Evolutionary conservation across 75 land plant genomes (phyloP).

Genomic region (Cupressus sempervirens): DNA sequence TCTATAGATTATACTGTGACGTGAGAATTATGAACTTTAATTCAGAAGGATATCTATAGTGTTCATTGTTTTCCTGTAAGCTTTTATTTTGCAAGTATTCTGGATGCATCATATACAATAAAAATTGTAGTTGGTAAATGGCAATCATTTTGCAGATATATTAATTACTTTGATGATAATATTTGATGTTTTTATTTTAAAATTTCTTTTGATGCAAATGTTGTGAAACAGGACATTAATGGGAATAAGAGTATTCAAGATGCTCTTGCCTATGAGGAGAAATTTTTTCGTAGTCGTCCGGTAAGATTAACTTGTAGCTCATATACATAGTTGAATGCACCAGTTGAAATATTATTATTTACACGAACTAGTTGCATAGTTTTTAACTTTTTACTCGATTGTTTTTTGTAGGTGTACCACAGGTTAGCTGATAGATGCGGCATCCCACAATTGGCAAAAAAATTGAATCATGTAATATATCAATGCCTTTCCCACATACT

Average conservation of each 20-base stretch:
- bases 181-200: neutral
- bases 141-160: neutral
- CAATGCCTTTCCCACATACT: neutral
- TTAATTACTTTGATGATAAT: neutral
- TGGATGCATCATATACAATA: neutral
- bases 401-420: conserved; percentile 70
- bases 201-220: neutral
- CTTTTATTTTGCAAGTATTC: neutral
- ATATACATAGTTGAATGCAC: neutral
- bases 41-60: neutral
- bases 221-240: conserved; percentile 68
- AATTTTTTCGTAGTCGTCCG: conserved; percentile 78
- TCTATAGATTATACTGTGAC: neutral
- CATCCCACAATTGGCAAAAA: conserved; percentile 88
- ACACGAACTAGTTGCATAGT: neutral
- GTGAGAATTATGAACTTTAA: neutral
- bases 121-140: neutral
- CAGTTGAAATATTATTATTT: neutral
- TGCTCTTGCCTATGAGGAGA: conserved; percentile 81
- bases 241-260: conserved; percentile 71
- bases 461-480: conserved; percentile 70
- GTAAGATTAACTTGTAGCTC: conserved; percentile 30
- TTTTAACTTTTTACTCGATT: neutral
- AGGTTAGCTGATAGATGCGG: conserved; percentile 87
- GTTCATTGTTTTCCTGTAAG: neutral